Evolutionary conservation across 2,329 filamentous ascomycete species (phyloP), one percentile per base, ranked within the genome.

Genomic region (Achaetomium macrosporum): DNA sequence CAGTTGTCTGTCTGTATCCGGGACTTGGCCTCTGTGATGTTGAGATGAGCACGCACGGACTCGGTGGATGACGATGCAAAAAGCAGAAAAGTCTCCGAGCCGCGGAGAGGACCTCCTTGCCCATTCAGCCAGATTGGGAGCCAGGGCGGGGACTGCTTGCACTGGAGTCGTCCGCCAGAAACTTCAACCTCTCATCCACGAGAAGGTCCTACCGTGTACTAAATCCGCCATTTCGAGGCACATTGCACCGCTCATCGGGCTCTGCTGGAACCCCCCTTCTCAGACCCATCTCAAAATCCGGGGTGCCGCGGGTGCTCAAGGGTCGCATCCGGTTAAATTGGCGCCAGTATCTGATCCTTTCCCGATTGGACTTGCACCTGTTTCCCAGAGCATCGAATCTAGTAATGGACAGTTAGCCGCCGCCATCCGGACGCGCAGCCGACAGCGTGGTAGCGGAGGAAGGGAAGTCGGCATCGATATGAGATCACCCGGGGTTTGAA

Each of bases 391-490:
- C 29, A 11, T 13, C 35, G 13, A 37, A 19, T 15, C 13, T 9
- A 20, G 17, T 11, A 20, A 15, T 8, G 19, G 19, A 42, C 29
- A n/a, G n/a, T n/a, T n/a, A n/a, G 30, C 36, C 42, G 35, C 6
- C 11, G 15, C 30, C 17, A 33, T 33, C 15, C n/a, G 29, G 16
- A 41, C 17, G 16, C 35, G 20, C 40, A 10, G 20, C 45, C 48
- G 29, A 39, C 35, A 47, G 41, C 37, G 55, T 57, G 47, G 54
- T 45, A 50, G 40, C 56, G 56, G 56, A 29, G 46, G 49, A 56
- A 58, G n/a, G 56, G 56, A 58, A 56, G 36, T 47, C 7, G 25
- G 43, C 25, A 42, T 25, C 45, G 17, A 52, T 54, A 50, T 57
- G 55, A 50, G 31, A 25, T 17, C 30, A 7, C 42, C 35, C 42